These are phyloP conservation scores for Yarrowia yakushimensis DNA, from an alignment of 805 yeast species.

Conservation along the genomic window DNA sequence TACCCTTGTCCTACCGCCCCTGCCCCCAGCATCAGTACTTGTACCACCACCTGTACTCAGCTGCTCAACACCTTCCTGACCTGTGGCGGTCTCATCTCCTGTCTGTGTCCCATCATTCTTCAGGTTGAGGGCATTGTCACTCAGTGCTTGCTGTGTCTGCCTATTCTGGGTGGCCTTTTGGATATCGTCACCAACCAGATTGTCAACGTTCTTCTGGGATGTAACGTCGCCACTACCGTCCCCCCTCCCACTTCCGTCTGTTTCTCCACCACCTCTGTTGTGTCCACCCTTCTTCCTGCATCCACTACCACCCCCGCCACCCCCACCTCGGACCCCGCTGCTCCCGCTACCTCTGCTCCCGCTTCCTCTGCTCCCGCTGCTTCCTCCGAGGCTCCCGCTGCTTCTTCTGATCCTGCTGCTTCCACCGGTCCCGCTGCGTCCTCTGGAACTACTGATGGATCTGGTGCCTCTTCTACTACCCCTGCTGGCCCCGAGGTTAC, in stretches of 20 bases:
- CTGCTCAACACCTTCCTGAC: background rate
- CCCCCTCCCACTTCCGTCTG: background rate
- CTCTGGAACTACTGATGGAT: too few relatives aligned
- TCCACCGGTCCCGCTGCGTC: too few relatives aligned
- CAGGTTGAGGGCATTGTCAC: background rate
- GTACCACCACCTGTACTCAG: background rate
- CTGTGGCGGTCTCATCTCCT: background rate
- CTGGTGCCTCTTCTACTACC: too few relatives aligned
- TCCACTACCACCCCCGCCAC: background rate
- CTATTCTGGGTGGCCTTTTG: background rate
- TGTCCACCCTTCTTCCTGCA: background rate
- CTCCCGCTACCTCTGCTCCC: too few relatives aligned
- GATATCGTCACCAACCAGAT: background rate
- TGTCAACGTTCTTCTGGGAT: background rate
- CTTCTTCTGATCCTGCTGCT: too few relatives aligned
- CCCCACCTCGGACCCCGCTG: too few relatives aligned
- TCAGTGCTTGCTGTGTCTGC: slow-evolving; percentile 10
- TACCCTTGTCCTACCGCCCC: background rate
- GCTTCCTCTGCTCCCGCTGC: too few relatives aligned
- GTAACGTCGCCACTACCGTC: background rate
- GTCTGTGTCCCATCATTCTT: background rate
- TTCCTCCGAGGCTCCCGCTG: too few relatives aligned
- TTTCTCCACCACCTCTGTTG: background rate
- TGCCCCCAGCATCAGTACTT: background rate
- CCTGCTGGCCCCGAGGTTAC: too few relatives aligned